phyloP scores from a whole-genome alignment of 1,139 yeast genomes.

The Lodderomyces beijingensis region DNA sequence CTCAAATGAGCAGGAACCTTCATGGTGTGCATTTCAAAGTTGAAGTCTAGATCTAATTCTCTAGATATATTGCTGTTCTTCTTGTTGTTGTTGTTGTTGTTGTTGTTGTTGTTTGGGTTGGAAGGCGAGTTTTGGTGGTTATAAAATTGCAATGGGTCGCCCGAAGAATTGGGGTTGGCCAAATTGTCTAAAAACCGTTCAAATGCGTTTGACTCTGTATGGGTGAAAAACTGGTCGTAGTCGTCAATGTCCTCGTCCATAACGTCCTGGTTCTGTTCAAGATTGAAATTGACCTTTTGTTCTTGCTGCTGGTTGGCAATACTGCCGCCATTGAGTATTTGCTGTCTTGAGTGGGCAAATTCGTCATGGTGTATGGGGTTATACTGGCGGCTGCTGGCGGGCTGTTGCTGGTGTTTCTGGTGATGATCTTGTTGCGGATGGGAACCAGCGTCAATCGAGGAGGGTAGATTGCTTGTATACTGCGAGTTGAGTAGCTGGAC shows the following conservation, averaged over 20 bases:
- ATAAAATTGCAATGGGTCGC: slow-evolving; percentile 32
- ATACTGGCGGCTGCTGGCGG: slow-evolving; percentile 5
- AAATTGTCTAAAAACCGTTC: slow-evolving; percentile 43
- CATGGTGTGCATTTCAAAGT: slow-evolving; percentile 31
- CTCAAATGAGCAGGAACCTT: slow-evolving; percentile 15
- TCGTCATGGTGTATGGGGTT: slow-evolving; percentile 7
- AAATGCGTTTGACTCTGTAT: slow-evolving; percentile 43
- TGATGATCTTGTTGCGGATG: slow-evolving; percentile 3
- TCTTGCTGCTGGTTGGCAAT: slow-evolving; percentile 3
- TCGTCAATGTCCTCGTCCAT: slow-evolving; percentile 18
- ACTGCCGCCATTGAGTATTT: slow-evolving; percentile 10
- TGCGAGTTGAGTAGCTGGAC: slow-evolving; percentile 32
- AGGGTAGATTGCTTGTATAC: slow-evolving; percentile 10
- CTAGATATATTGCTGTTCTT: background rate
- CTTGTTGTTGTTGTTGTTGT: background rate
- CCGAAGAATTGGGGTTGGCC: slow-evolving; percentile 26
- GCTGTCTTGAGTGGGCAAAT: slow-evolving; percentile 12
- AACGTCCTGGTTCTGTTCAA: slow-evolving; percentile 6
- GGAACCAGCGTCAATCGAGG: slow-evolving; percentile 4
- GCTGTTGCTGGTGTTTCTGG: slow-evolving; percentile 6
- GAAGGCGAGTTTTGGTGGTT: slow-evolving; percentile 7
- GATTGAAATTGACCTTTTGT: slow-evolving; percentile 9
- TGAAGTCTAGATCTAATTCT: slow-evolving; percentile 16
- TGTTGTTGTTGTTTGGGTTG: background rate
- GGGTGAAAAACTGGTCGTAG: slow-evolving; percentile 42